Evolutionary conservation across 257 asterid genomes (phyloP), one percentile per base, ranked within the genome.

Genomic region (Ligustrum vulgare): DNA sequence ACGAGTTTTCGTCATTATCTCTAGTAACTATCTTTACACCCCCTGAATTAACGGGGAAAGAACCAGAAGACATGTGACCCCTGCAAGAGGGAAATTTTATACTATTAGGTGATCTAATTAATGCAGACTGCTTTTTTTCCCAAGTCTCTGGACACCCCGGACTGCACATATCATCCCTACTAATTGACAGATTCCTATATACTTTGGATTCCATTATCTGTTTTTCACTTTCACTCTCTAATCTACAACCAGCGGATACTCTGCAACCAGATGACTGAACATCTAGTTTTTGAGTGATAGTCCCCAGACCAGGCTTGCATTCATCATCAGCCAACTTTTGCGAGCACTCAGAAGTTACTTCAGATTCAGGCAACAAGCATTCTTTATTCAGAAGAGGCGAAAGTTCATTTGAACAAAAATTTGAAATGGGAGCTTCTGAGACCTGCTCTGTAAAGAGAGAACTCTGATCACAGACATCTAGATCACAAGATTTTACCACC

Each of bases 1-100:
- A 84, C 76, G 90, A 84, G 64, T 90, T 91, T 67, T 91, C 96
- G 86, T 85, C 96, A 86, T 91, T 93, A 85, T 91, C 98, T 83
- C 86, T 93, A 88, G 64, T 74, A 83, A 72, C 90, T 89, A 91
- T 84, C 80, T 90, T 89, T 88, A 90, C 94, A 91, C 76, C 82
- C 25, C 88, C 91, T 85, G 82, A 75, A 56, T 73, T 79, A 63
- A 75, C 70, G 16, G 89, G 92, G 71, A 80, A 70, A 77, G 87
- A 81, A 79, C 89, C 85, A 81, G 86, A 7, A 36, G 92, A 81
- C 69, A 88, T 23, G 70, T 64, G 89, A 83, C 86, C 86, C 80
- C 37, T 74, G 25, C 81, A 35, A 49, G 77, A 72, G 6, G 89
- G 86, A 72, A 92, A 80, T 85, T 86, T 89, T 75, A 86, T 86